These are phyloP conservation scores for Lasiodiplodia gonubiensis DNA, from an alignment of 2,329 filamentous ascomycete species.

Conservation along the genomic window DNA sequence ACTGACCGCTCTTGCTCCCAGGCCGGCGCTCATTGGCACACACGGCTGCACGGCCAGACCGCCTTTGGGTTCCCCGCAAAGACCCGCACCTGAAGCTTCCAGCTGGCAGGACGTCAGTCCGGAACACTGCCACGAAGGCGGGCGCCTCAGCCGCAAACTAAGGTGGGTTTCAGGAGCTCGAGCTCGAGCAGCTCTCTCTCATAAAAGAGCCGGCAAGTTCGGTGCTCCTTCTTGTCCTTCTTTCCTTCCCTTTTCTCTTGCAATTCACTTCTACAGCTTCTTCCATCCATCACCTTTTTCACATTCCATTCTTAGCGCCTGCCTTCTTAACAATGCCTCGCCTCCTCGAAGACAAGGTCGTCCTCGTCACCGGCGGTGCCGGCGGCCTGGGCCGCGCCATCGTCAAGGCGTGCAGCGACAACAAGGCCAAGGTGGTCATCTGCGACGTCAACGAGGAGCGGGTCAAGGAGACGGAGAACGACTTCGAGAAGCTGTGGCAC, in stretches of 20 bases:
- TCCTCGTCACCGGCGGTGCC: constrained; percentile 29
- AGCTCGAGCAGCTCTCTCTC: neutral
- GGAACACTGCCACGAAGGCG: constrained; percentile 16
- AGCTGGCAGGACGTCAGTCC: constrained; percentile 21
- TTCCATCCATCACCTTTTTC: neutral
- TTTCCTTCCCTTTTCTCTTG: neutral
- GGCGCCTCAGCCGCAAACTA: neutral
- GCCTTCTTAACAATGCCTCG: constrained; percentile 1
- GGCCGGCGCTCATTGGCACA: constrained; percentile 1
- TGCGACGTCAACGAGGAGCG: constrained; percentile 42
- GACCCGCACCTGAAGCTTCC: constrained; percentile 13
- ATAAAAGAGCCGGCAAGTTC: neutral
- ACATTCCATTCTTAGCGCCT: neutral
- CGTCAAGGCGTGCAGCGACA: constrained; percentile 31
- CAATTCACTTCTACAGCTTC: neutral
- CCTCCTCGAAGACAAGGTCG: constrained; percentile 26
- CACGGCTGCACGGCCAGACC: constrained; percentile 1
- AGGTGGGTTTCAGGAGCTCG: constrained; percentile 4
- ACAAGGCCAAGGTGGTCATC: constrained; percentile 44
- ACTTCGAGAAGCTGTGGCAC: constrained; percentile 21
- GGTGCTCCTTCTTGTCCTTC: neutral
- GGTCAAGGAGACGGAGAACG: constrained; percentile 19
- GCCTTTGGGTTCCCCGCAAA: constrained; percentile 13
- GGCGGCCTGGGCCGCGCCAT: constrained; percentile 29
- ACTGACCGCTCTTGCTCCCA: constrained; percentile 16